Evolutionary conservation across 129 eudicot genomes (phyloP).

Genomic region (Flaveria brownii): DNA sequence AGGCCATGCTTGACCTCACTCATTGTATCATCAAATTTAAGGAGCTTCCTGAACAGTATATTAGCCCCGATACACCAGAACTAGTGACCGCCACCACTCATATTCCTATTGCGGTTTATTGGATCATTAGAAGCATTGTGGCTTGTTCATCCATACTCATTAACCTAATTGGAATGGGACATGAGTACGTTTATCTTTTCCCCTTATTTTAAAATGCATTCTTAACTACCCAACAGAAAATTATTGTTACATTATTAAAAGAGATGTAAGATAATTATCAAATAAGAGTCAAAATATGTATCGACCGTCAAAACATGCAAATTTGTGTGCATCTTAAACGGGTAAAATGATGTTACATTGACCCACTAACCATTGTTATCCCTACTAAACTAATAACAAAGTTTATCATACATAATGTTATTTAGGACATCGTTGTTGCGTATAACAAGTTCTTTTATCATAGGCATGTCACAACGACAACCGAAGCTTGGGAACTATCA

Average conservation of each 20-base stretch:
- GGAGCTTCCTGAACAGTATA: conserved; percentile 57
- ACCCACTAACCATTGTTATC: not conserved
- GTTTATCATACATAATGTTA: not conserved
- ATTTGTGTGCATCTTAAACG: not conserved
- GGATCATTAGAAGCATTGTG: conserved; percentile 70
- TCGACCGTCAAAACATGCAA: not conserved
- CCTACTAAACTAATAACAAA: not conserved
- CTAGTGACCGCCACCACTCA: conserved; percentile 49
- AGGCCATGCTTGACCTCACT: conserved; percentile 62
- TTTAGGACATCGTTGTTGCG: not conserved
- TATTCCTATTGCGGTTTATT: conserved; percentile 68
- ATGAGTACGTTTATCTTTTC: conserved; percentile 48
- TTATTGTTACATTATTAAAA: not conserved
- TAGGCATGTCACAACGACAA: conserved; percentile 62
- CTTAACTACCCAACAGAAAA: not conserved
- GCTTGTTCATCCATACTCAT: conserved; percentile 63
- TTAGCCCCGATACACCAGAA: conserved; percentile 52
- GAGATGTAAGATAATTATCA: not conserved
- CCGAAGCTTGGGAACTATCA: conserved; percentile 76
- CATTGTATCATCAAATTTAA: conserved; percentile 64
- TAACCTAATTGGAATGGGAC: conserved; percentile 68
- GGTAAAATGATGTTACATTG: not conserved
- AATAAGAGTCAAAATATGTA: not conserved
- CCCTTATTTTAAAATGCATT: too few species aligned
- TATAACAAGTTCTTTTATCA: not conserved